Conservation (phyloP, 306 rosid genomes). For the Citrullus colocynthis region DNA sequence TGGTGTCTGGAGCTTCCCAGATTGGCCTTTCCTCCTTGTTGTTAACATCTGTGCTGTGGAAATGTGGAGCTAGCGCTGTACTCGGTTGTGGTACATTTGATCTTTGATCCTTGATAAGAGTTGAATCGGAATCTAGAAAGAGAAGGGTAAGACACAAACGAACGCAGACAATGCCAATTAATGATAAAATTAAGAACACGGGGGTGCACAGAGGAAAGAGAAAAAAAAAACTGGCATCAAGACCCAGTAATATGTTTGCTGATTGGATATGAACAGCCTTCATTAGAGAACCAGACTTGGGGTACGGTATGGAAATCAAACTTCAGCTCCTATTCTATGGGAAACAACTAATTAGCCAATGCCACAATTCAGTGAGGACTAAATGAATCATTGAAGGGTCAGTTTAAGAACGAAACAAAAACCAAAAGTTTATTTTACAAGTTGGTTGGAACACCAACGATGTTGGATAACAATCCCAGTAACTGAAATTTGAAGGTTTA, state of each 20-base stretch:
- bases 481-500: background rate
- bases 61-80: constrained; percentile 9
- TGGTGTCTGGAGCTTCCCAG: constrained; percentile 37
- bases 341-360: background rate
- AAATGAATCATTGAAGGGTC: background rate
- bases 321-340: background rate
- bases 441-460: background rate
- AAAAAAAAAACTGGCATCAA: background rate
- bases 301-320: background rate
- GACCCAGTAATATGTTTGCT: background rate
- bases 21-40: constrained; percentile 23
- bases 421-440: background rate
- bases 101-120: constrained; percentile 18
- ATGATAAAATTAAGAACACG: background rate
- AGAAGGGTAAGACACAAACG: background rate
- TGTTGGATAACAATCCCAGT: background rate
- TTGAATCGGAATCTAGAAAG: constrained; percentile 29
- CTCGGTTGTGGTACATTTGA: constrained; percentile 24
- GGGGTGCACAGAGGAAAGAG: background rate
- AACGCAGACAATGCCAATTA: background rate
- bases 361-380: background rate
- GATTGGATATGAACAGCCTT: background rate
- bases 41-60: constrained; percentile 19
- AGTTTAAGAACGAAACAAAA: background rate
- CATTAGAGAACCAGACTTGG: background rate